These are phyloP conservation scores for Apiospora malaysiana DNA, from an alignment of 2,329 filamentous ascomycete species.

Conservation along the genomic window DNA sequence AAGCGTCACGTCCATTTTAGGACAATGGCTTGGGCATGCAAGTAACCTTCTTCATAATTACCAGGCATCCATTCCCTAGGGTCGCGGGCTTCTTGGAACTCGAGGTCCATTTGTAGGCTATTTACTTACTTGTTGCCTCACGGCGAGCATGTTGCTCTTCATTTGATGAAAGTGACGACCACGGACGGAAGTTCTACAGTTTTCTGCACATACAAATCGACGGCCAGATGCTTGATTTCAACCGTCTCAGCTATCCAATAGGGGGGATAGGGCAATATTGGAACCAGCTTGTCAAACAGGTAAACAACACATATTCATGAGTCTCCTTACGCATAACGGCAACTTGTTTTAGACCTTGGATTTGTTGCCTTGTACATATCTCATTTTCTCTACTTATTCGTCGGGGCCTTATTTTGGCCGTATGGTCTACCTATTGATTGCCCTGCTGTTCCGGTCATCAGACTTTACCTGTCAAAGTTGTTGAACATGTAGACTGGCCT, in stretches of 20 bases:
- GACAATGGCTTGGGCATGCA: background rate
- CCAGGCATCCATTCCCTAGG: too few species aligned
- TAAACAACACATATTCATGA: background rate
- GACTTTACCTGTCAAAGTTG: background rate
- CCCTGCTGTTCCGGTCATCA: background rate
- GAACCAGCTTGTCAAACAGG: too few species aligned
- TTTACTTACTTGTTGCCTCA: too few species aligned
- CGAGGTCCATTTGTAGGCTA: background rate
- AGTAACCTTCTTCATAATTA: background rate
- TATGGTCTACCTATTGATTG: too few species aligned
- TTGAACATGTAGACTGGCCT: conserved; percentile 10
- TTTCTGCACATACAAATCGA: too few species aligned
- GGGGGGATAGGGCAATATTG: too few species aligned
- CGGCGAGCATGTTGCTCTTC: too few species aligned
- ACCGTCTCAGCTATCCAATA: too few species aligned
- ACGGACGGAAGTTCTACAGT: too few species aligned
- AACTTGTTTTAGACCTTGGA: background rate
- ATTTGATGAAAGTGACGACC: too few species aligned
- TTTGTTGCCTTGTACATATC: background rate
- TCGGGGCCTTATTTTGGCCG: background rate
- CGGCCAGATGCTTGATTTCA: too few species aligned
- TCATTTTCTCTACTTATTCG: background rate
- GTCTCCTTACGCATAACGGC: background rate
- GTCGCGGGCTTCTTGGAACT: background rate
- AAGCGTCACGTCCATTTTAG: background rate